Base-by-base conservation (phyloP, 2,329 filamentous ascomycete genomes). In the Ambrosiella beaveri region DNA sequence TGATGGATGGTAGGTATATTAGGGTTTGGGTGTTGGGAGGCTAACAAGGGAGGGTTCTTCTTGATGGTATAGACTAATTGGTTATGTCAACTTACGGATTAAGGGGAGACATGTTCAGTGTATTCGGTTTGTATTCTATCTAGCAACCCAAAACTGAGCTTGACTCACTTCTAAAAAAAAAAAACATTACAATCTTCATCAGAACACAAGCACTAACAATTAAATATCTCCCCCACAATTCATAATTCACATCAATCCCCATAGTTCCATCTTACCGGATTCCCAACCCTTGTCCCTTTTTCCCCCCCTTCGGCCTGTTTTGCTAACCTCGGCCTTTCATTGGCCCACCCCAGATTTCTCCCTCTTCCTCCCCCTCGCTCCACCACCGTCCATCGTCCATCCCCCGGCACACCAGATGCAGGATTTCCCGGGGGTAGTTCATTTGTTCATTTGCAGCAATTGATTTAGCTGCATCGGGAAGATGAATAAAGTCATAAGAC, bases 301-400 rank as follows among this genome's bases (percentile, higher is more conserved):
- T 36, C 47, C 47, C 35, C 45, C 17, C 47, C 35, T 7, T 41
- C 39, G 39, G 39, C 4, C 37, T 57, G 45, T 35, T 35, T 58
- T 54, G 44, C 54, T 59, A 59, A 57, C 58, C 58, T 59, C 58
- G 58, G 58, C 58, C 58, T 52, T 54, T 19, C 19, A 57, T 57
- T 59, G 49, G 58, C 54, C 39, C 15, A 15, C 49, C 38, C 57
- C 41, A 39, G 38, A 54, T n/a, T 54, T 49, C 49, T 38, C 11
- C n/a, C 37, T 58, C 36, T 12, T 13, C 40, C 37, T 13, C 27
- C 39, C 40, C 36, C 19, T n/a, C 37, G 13, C 39, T 11, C 41
- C 41, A 27, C 15, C 44, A 39, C 36, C 56, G 35, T 40, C 1
- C 35, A 15, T 15, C 19, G 15, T 44, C 47, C 47, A 12, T 35